Conservation (phyloP, 1,139 yeast genomes). For the Saccharomyces pastorianus region DNA sequence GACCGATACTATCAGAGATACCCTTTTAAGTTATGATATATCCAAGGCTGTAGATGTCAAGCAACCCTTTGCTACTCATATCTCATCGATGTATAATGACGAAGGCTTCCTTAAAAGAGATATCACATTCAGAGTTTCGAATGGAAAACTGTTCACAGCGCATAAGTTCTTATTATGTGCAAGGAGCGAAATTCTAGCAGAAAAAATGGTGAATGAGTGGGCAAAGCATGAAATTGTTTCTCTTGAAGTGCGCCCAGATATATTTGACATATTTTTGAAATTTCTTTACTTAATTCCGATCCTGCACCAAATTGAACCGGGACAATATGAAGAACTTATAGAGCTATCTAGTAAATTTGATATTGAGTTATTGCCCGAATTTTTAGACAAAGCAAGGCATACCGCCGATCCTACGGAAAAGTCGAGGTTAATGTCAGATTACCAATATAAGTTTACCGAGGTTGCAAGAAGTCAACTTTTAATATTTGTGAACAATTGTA, state of each 20-base stretch:
- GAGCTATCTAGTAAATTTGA: slow-evolving; percentile 34
- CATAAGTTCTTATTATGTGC: slow-evolving; percentile 38
- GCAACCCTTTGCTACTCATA: slow-evolving; percentile 71
- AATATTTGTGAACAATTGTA: slow-evolving; percentile 34
- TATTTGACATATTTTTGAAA: slow-evolving; percentile 35
- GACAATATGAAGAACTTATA: slow-evolving; percentile 30
- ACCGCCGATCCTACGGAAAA: slow-evolving; percentile 29
- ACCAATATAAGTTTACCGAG: slow-evolving; percentile 40
- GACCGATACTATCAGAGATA: slow-evolving; percentile 53
- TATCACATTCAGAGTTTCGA: slow-evolving; percentile 31
- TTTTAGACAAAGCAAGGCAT: slow-evolving; percentile 26
- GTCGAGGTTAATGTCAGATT: slow-evolving; percentile 40
- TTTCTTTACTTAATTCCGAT: slow-evolving; percentile 45
- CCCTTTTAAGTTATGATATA: slow-evolving; percentile 54
- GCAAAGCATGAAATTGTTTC: background rate
- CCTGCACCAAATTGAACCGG: slow-evolving; percentile 30
- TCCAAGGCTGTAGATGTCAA: slow-evolving; percentile 58
- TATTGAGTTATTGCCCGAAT: slow-evolving; percentile 35
- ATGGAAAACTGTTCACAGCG: slow-evolving; percentile 7
- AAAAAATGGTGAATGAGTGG: slow-evolving; percentile 20
- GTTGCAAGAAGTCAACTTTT: slow-evolving; percentile 41
- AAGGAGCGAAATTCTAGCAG: slow-evolving; percentile 30
- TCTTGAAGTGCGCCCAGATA: background rate
- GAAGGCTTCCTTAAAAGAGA: slow-evolving; percentile 36
- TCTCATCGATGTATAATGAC: slow-evolving; percentile 43